Conservation (phyloP, 345 rosid genomes). For the Pseudoturritis turrita region DNA sequence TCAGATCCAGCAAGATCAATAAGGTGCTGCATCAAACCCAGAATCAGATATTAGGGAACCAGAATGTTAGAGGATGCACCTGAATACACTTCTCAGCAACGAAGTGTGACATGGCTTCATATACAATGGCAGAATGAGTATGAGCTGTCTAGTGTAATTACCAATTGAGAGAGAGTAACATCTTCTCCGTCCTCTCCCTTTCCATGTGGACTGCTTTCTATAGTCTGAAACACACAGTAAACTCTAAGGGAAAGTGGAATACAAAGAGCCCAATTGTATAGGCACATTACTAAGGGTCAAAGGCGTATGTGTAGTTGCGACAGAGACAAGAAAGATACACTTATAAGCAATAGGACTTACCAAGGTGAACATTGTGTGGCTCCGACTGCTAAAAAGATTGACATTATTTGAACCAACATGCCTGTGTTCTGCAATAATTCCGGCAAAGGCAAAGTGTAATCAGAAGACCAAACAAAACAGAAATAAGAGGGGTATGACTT, state of each 20-base stretch:
- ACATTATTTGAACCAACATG: constrained; percentile 95
- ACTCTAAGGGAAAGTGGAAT: background rate
- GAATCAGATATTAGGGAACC: constrained; percentile 7
- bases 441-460: background rate
- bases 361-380: constrained; percentile 95
- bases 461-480: constrained; percentile 3
- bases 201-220: constrained; percentile 91
- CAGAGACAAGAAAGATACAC: constrained; percentile 1
- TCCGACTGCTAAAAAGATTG: constrained; percentile 91
- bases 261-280: background rate
- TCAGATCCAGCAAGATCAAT: constrained; percentile 99
- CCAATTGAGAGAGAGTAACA: constrained; percentile 95
- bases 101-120: constrained; percentile 10
- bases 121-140: constrained; percentile 12
- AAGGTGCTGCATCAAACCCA: constrained; percentile 64
- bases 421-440: constrained; percentile 61
- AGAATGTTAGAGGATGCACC: constrained; percentile 1
- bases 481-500: constrained; percentile 1
- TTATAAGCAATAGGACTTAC: constrained; percentile 34
- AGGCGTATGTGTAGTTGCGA: background rate
- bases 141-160: constrained; percentile 37
- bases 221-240: constrained; percentile 62
- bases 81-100: constrained; percentile 11
- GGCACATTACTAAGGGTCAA: constrained; percentile 6
- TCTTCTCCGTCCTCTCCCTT: constrained; percentile 87